A percentile compares a stretch with the other conserved stretches of the same genome.
Conservation (phyloP, 257 asterid genomes). For the Fraxinus quadrangulata region DNA sequence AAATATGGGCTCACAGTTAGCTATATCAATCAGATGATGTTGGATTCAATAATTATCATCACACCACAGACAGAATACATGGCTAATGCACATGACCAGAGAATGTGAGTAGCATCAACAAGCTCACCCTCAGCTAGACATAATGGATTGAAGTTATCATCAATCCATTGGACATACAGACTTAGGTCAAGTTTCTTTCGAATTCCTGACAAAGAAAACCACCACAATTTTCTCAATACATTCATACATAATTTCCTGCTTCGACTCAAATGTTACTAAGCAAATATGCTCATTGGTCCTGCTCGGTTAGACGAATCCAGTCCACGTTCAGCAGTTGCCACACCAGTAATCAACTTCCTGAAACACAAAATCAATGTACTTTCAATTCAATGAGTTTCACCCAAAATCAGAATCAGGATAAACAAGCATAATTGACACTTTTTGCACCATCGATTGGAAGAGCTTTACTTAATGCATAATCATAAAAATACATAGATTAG, state of each 20-base stretch:
- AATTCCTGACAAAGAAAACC: background rate
- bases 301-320: constrained; percentile 53
- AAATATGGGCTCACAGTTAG: too few relatives aligned
- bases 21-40: too few relatives aligned
- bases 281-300: constrained; percentile 57
- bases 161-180: background rate
- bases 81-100: too few relatives aligned
- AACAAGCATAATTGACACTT: background rate
- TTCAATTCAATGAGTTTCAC: background rate
- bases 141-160: background rate
- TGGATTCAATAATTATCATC: too few relatives aligned
- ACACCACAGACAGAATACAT: too few relatives aligned
- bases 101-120: too few relatives aligned
- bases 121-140: background rate
- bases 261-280: constrained; percentile 24
- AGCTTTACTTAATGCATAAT: background rate
- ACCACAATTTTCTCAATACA: background rate
- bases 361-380: constrained; percentile 3
- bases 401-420: background rate
- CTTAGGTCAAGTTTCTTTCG: background rate
- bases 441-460: background rate
- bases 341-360: constrained; percentile 53
- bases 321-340: constrained; percentile 47
- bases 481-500: background rate
- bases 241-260: background rate